Percentiles rank a stretch among this genome's conserved stretches.
phyloP scores from a whole-genome alignment of 1,284 basidiomycete species.

The Heterobasidion occidentale region DNA sequence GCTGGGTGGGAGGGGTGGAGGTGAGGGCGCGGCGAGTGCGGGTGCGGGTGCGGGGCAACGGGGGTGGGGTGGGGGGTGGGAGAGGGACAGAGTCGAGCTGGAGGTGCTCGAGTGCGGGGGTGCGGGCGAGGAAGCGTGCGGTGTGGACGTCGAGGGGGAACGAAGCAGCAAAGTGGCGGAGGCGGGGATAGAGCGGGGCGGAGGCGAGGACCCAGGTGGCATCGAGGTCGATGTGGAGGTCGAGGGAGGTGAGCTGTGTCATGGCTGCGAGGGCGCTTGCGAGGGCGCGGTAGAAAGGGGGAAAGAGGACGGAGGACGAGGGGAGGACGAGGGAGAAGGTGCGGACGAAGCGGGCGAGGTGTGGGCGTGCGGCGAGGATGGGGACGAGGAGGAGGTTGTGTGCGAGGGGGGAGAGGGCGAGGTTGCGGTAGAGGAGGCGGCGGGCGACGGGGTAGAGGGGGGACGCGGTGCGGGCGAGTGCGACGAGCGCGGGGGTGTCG shows the following conservation, averaged over 20 bases:
- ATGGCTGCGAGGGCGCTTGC: constrained; percentile 46
- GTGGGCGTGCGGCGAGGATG: constrained; percentile 44
- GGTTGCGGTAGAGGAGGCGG: constrained; percentile 51
- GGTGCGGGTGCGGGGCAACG: constrained; percentile 5
- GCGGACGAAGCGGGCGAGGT: constrained; percentile 51
- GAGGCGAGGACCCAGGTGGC: constrained; percentile 43
- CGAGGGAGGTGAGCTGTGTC: constrained; percentile 48
- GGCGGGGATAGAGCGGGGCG: constrained; percentile 22
- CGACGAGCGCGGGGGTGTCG: constrained; percentile 29
- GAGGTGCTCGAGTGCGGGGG: constrained; percentile 43
- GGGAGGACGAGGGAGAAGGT: constrained; percentile 47
- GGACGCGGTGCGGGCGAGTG: constrained; percentile 37
- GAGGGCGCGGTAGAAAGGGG: constrained; percentile 41
- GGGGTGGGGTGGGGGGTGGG: constrained; percentile 2
- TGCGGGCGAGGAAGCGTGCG: constrained; percentile 44
- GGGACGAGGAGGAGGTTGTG: constrained; percentile 40
- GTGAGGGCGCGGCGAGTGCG: neutral
- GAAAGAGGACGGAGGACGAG: constrained; percentile 29
- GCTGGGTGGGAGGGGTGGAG: constrained; percentile 17
- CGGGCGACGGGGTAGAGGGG: constrained; percentile 40
- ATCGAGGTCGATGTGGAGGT: constrained; percentile 42
- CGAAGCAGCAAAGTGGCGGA: constrained; percentile 47
- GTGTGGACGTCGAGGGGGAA: constrained; percentile 52
- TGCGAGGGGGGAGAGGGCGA: constrained; percentile 35
- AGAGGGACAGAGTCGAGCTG: constrained; percentile 30